Conservation (phyloP, 768 basidiomycete genomes). For the Pleurotus cornucopiae region DNA sequence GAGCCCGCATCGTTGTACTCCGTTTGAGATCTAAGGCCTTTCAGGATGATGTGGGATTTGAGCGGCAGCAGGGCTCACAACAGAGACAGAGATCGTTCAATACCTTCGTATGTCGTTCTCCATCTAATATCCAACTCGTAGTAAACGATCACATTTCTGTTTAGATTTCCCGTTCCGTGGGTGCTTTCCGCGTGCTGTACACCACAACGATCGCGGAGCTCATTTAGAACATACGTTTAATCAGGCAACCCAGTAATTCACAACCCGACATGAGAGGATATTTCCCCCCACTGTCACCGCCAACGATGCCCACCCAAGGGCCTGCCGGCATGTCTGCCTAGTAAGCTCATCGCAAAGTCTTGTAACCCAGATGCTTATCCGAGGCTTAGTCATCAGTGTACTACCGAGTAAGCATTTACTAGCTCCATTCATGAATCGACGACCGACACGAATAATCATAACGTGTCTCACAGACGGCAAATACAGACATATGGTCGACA, state of each 20-base stretch:
- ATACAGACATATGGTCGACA: background rate
- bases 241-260: background rate
- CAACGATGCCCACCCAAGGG: background rate
- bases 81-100: background rate
- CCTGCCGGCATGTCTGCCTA: background rate
- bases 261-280: background rate
- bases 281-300: background rate
- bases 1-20: background rate
- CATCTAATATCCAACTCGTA: background rate
- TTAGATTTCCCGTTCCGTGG: constrained; percentile 1
- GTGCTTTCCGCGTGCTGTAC: background rate
- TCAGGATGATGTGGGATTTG: constrained; percentile 10
- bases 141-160: background rate
- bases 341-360: too few species aligned
- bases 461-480: too few species aligned
- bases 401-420: too few species aligned
- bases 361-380: too few species aligned
- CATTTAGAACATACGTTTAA: too few species aligned
- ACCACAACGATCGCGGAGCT: too few species aligned
- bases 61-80: background rate
- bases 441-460: too few species aligned
- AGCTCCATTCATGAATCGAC: too few species aligned
- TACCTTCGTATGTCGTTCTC: background rate
- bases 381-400: too few species aligned
- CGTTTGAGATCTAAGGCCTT: background rate